Percentiles rank a stretch among this genome's conserved stretches.
Conservation (phyloP, 495 filamentous ascomycete genomes). For the Penicillium daleae region DNA sequence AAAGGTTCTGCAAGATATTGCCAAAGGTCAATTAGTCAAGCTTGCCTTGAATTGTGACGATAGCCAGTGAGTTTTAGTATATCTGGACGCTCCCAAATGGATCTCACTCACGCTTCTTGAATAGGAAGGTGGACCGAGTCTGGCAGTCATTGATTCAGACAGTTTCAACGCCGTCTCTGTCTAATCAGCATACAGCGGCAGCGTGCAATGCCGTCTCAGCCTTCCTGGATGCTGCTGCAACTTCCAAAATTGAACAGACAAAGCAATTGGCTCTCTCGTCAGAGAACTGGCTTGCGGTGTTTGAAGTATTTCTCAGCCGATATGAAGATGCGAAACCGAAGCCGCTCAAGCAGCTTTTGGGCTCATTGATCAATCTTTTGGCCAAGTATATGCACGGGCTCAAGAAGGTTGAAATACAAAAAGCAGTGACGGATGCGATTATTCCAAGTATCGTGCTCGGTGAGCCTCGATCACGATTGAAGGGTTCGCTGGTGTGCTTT, state of each 20-base stretch:
- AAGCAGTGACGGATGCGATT: slow-evolving; percentile 28
- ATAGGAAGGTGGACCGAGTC: slow-evolving; percentile 43
- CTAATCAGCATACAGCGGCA: slow-evolving; percentile 43
- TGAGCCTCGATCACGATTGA: slow-evolving; percentile 45
- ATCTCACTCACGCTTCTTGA: too few relatives aligned
- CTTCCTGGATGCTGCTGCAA: slow-evolving; percentile 50
- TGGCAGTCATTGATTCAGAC: slow-evolving; percentile 46
- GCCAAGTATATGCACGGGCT: slow-evolving; percentile 48
- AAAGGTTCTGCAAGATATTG: slow-evolving; percentile 41
- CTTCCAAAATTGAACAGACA: slow-evolving; percentile 39
- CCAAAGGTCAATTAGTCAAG: slow-evolving; percentile 45
- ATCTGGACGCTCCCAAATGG: too few relatives aligned
- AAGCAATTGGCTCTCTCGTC: slow-evolving; percentile 51
- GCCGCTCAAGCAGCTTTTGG: slow-evolving; percentile 73
- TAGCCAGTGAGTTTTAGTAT: slow-evolving; percentile 32
- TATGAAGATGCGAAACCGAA: slow-evolving; percentile 75
- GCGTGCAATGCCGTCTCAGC: slow-evolving; percentile 52
- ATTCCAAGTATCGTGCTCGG: slow-evolving; percentile 45
- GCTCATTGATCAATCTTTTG: slow-evolving; percentile 58
- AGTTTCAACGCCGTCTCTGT: slow-evolving; percentile 42
- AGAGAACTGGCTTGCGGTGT: slow-evolving; percentile 58
- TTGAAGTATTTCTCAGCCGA: slow-evolving; percentile 72
- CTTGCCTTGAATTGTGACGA: slow-evolving; percentile 42
- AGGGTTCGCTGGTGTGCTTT: slow-evolving; percentile 45
- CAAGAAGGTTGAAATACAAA: slow-evolving; percentile 27